Evolutionary conservation across 306 rosid genomes (phyloP).

Genomic region (Myrica gale): DNA sequence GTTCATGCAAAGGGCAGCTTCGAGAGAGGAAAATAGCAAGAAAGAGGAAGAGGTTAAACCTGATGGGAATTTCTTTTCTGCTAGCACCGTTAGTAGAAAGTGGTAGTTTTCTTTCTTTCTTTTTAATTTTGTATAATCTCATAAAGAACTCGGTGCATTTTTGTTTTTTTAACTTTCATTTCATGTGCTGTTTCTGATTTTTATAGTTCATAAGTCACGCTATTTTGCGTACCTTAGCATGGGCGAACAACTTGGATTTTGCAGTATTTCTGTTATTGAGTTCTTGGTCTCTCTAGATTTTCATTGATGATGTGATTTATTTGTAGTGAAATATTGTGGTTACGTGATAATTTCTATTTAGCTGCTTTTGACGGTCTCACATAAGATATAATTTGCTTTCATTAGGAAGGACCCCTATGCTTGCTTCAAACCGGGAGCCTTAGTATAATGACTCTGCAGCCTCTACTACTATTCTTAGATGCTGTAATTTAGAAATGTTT

Average conservation of each 20-base stretch:
- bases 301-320: neutral
- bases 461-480: neutral
- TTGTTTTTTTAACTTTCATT: neutral
- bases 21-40: conserved; percentile 56
- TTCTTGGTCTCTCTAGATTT: neutral
- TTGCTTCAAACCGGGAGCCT: neutral
- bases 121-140: neutral
- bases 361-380: neutral
- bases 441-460: neutral
- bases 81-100: conserved; percentile 35
- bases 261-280: neutral
- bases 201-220: neutral
- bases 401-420: neutral
- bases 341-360: neutral
- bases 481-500: neutral
- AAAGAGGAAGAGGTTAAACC: conserved; percentile 62
- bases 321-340: neutral
- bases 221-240: neutral
- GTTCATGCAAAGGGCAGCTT: conserved; percentile 91
- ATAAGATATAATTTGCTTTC: neutral
- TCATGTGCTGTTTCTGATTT: neutral
- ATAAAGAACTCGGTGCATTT: neutral
- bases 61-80: conserved; percentile 41
- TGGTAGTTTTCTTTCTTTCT: conserved; percentile 48
- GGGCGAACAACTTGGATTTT: neutral